Evolutionary conservation across 1,139 yeast species (phyloP).

Genomic region (Candida tetrigidarum): DNA sequence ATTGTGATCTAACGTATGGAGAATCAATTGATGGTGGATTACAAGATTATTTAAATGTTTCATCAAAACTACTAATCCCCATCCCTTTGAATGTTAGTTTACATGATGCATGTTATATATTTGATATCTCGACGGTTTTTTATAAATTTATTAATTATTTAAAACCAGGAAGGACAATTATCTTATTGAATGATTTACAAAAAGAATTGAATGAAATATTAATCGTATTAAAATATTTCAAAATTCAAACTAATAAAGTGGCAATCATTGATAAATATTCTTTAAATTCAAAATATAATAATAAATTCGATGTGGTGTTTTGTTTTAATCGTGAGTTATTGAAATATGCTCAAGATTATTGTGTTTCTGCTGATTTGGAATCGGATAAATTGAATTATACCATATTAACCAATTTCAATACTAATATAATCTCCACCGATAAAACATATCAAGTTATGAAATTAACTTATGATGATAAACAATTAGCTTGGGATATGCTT

Average conservation of each 20-base stretch:
- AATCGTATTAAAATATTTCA: conserved; percentile 35
- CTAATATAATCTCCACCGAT: conserved; percentile 21
- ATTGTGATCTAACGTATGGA: conserved; percentile 35
- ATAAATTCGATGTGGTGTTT: conserved; percentile 28
- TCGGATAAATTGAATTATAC: conserved; percentile 31
- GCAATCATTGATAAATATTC: conserved; percentile 31
- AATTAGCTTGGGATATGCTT: conserved; percentile 31
- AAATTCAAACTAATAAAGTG: conserved; percentile 30
- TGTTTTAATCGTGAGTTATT: conserved; percentile 21
- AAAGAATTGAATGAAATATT: conserved; percentile 43
- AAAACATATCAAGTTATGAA: conserved; percentile 29
- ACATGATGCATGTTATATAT: conserved; percentile 42
- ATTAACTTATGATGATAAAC: conserved; percentile 34
- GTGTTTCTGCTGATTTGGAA: conserved; percentile 34
- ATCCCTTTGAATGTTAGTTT: conserved; percentile 37
- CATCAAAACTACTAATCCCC: conserved; percentile 28
- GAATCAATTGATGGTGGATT: conserved; percentile 44
- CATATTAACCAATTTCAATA: conserved; percentile 21
- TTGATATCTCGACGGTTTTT: conserved; percentile 43
- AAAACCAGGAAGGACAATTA: conserved; percentile 24
- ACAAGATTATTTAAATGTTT: conserved; percentile 40
- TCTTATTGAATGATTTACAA: conserved; percentile 32
- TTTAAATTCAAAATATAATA: conserved; percentile 19
- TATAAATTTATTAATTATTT: conserved; percentile 23
- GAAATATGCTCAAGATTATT: conserved; percentile 27